These are phyloP conservation scores for Pyrenula massariospora DNA, from an alignment of 495 filamentous ascomycete genomes.

Conservation along the genomic window DNA sequence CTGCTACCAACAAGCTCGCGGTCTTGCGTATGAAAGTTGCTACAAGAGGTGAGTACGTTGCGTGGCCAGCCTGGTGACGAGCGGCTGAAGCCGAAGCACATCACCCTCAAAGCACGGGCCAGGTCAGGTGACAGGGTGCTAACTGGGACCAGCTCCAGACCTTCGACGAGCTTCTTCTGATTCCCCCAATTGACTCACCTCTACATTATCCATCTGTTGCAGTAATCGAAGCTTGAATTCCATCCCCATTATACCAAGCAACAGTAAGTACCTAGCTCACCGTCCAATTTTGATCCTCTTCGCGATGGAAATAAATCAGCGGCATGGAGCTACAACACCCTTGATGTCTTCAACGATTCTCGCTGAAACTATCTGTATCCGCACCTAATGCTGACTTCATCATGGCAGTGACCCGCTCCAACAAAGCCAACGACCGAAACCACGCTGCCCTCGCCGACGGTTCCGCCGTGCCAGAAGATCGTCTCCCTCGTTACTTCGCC, in stretches of 20 bases:
- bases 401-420: constrained; percentile 79
- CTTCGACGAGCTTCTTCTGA: background rate
- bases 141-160: background rate
- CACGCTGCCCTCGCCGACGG: constrained; percentile 58
- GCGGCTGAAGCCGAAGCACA: background rate
- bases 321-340: background rate
- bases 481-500: constrained; percentile 81
- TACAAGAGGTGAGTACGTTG: too few relatives aligned
- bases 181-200: background rate
- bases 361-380: background rate
- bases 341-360: background rate
- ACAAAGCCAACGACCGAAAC: constrained; percentile 85
- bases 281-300: too few relatives aligned
- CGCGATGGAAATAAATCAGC: too few relatives aligned
- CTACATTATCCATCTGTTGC: background rate
- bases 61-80: background rate
- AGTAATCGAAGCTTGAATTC: background rate
- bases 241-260: background rate
- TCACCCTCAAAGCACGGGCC: background rate
- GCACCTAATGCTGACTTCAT: background rate
- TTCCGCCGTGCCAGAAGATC: constrained; percentile 50
- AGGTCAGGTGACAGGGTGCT: background rate
- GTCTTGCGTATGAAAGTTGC: background rate
- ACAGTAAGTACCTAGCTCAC: background rate
- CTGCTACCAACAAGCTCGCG: background rate